phyloP scores from a whole-genome alignment of 805 yeast genomes.

The Cephaloascus albidus region DNA sequence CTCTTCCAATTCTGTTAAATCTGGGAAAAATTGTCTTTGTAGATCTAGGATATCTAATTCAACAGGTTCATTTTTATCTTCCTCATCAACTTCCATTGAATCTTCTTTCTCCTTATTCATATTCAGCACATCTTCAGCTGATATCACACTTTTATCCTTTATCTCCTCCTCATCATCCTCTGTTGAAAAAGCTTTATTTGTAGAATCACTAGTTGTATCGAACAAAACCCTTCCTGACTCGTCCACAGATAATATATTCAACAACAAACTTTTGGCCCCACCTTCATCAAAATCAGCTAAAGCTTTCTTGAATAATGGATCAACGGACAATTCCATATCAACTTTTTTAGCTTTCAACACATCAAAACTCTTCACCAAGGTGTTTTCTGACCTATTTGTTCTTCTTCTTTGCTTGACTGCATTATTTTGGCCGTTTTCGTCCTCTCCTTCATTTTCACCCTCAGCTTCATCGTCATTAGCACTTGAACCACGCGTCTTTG shows the following conservation, averaged over 20 bases:
- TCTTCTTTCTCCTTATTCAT: slow-evolving; percentile 6
- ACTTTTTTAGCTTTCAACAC: slow-evolving; percentile 30
- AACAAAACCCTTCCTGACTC: slow-evolving; percentile 38
- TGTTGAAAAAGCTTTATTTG: slow-evolving; percentile 4
- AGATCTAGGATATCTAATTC: background rate
- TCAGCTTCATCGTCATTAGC: slow-evolving; percentile 1
- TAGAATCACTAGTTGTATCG: slow-evolving; percentile 26
- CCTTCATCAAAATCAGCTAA: slow-evolving; percentile 54
- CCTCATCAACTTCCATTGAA: slow-evolving; percentile 5
- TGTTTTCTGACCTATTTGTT: slow-evolving; percentile 14
- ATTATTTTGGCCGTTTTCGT: slow-evolving; percentile 5
- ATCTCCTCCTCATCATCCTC: slow-evolving; percentile 4
- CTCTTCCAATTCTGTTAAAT: slow-evolving; percentile 2
- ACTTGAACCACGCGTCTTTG: slow-evolving; percentile 8
- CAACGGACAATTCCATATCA: slow-evolving; percentile 40
- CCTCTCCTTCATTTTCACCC: slow-evolving; percentile 6
- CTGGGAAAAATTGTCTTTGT: slow-evolving; percentile 4
- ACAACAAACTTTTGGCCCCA: slow-evolving; percentile 45
- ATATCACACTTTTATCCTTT: background rate
- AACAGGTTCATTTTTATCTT: slow-evolving; percentile 3
- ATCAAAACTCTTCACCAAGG: slow-evolving; percentile 29
- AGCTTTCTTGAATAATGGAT: slow-evolving; percentile 50
- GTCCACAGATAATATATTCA: slow-evolving; percentile 40
- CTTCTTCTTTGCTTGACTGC: slow-evolving; percentile 2
- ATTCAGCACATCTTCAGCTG: background rate